phyloP scores from a whole-genome alignment of 2,329 filamentous ascomycete species.

The Colletotrichum australisinense region DNA sequence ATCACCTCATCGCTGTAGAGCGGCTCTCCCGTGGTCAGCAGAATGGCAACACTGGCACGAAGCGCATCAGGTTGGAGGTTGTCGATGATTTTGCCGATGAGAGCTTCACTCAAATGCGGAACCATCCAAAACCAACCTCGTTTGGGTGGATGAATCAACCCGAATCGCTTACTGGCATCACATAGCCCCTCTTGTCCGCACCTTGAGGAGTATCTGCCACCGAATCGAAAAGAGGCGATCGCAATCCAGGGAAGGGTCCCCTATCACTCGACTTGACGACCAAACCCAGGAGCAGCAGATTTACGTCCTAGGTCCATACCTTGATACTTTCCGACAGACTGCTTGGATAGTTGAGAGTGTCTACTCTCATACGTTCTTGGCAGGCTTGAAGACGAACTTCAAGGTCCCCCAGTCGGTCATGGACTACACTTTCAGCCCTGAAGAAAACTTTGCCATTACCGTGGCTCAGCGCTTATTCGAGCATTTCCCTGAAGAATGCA shows the following conservation, averaged over 20 bases:
- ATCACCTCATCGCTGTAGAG: conserved; percentile 21
- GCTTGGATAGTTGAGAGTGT: conserved; percentile 24
- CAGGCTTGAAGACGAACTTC: conserved; percentile 12
- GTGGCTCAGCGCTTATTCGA: conserved; percentile 16
- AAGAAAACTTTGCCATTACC: conserved; percentile 18
- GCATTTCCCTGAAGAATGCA: conserved; percentile 17
- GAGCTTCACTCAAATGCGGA: background rate
- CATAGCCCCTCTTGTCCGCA: conserved; percentile 16
- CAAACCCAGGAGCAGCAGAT: conserved; percentile 2
- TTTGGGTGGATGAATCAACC: conserved; percentile 33
- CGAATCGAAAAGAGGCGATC: conserved; percentile 5
- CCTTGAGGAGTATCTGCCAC: conserved; percentile 7
- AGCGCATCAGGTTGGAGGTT: conserved; percentile 21
- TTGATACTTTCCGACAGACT: conserved; percentile 13
- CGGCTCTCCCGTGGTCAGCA: conserved; percentile 8
- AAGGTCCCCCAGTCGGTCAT: conserved; percentile 16
- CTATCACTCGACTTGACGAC: background rate
- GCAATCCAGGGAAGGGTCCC: background rate
- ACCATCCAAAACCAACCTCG: conserved; percentile 5
- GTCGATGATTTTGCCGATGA: background rate
- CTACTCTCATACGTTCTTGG: conserved; percentile 29
- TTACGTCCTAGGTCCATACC: background rate
- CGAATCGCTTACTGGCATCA: conserved; percentile 30
- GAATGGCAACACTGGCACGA: conserved; percentile 14
- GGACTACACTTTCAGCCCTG: conserved; percentile 18